phyloP scores from a whole-genome alignment of 805 yeast genomes.

The Kazachstania bromeliacearum region DNA sequence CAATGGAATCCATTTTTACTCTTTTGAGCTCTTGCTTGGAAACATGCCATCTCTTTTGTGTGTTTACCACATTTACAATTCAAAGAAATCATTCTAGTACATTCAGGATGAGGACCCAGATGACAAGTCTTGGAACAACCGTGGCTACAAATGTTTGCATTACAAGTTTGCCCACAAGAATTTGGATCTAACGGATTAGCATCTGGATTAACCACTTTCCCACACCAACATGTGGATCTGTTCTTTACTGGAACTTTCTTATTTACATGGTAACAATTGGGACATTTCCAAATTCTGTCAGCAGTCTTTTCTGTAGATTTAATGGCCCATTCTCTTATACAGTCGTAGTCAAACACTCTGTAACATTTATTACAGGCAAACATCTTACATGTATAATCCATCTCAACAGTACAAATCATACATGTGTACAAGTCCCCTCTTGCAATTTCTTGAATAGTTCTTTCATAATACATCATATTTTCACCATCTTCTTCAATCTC shows the following conservation, averaged over 20 bases:
- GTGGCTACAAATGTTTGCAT: slow-evolving; percentile 56
- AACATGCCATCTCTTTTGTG: slow-evolving; percentile 58
- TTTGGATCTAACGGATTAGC: slow-evolving; percentile 58
- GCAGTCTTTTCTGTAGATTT: slow-evolving; percentile 59
- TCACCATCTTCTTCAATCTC: slow-evolving; percentile 10
- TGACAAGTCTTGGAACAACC: slow-evolving; percentile 71
- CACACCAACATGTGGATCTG: slow-evolving; percentile 70
- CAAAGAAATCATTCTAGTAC: slow-evolving; percentile 65
- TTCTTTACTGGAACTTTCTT: slow-evolving; percentile 47
- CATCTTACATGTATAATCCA: slow-evolving; percentile 52
- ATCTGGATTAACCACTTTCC: slow-evolving; percentile 59
- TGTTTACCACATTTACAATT: slow-evolving; percentile 68
- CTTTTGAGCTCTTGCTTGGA: slow-evolving; percentile 57
- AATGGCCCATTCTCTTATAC: slow-evolving; percentile 80
- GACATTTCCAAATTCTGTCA: slow-evolving; percentile 72
- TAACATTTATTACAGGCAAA: slow-evolving; percentile 77
- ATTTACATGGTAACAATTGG: slow-evolving; percentile 44
- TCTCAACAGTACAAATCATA: slow-evolving; percentile 78
- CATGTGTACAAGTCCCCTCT: slow-evolving; percentile 65
- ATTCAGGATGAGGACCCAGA: slow-evolving; percentile 79
- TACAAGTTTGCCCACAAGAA: slow-evolving; percentile 82
- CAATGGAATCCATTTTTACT: slow-evolving; percentile 36
- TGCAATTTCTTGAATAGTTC: slow-evolving; percentile 25
- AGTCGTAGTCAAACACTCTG: slow-evolving; percentile 76
- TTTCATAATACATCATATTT: slow-evolving; percentile 25